phyloP scores from a whole-genome alignment of 2,329 filamentous ascomycete genomes.

The Juglanconis oblonga region DNA sequence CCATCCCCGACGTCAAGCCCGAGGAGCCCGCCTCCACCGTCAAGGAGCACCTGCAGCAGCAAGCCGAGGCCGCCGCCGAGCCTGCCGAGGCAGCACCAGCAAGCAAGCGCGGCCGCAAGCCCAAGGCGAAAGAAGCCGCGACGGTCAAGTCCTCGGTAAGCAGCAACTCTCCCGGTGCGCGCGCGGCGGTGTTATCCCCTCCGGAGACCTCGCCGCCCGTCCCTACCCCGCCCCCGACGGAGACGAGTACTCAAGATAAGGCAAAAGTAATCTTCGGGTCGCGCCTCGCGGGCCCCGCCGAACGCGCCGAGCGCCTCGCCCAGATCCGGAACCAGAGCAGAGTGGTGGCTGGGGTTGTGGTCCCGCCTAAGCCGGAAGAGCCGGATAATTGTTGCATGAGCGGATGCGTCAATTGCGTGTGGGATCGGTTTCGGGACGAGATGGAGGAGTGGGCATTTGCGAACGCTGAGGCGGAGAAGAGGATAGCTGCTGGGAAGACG shows the following conservation, averaged over 20 bases:
- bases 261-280: slow-evolving; percentile 78
- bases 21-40: slow-evolving; percentile 41
- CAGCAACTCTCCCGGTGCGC: slow-evolving; percentile 1
- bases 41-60: slow-evolving; percentile 19
- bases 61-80: background rate
- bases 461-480: slow-evolving; percentile 59
- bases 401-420: slow-evolving; percentile 96
- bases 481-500: slow-evolving; percentile 39
- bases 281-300: slow-evolving; percentile 69
- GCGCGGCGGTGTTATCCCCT: slow-evolving; percentile 8
- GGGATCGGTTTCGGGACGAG: slow-evolving; percentile 88
- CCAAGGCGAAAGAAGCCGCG: slow-evolving; percentile 18
- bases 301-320: slow-evolving; percentile 59
- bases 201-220: slow-evolving; percentile 30
- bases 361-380: slow-evolving; percentile 82
- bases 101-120: slow-evolving; percentile 21
- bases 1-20: slow-evolving; percentile 39
- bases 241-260: slow-evolving; percentile 46
- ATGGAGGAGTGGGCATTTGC: slow-evolving; percentile 81
- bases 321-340: slow-evolving; percentile 57
- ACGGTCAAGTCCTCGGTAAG: slow-evolving; percentile 16
- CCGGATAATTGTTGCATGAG: slow-evolving; percentile 99
- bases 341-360: slow-evolving; percentile 72
- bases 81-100: background rate
- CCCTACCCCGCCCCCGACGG: slow-evolving; percentile 38